phyloP scores from a whole-genome alignment of 306 rosid genomes.

The Sphenostylis stenocarpa region DNA sequence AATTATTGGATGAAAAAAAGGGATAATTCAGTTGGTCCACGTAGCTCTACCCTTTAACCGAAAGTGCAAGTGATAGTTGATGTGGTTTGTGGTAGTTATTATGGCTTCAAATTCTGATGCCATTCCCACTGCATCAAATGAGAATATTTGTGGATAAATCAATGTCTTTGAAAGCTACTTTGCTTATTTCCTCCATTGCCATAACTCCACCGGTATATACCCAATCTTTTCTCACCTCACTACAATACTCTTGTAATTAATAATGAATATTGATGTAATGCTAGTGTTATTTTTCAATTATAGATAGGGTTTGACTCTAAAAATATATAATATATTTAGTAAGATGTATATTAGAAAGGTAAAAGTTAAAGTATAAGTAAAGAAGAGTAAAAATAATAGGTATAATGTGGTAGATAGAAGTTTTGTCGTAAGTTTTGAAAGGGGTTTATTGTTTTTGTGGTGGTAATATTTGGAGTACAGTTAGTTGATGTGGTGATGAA shows the following conservation, averaged over 20 bases:
- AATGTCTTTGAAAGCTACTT: background rate
- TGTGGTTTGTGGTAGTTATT: constrained; percentile 41
- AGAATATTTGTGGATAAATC: constrained; percentile 17
- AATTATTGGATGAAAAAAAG: background rate
- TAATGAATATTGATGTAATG: too few relatives aligned
- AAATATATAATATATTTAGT: too few relatives aligned
- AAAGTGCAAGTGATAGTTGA: constrained; percentile 40
- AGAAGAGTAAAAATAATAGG: too few relatives aligned
- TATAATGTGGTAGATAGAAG: too few relatives aligned
- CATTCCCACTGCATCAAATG: constrained; percentile 11
- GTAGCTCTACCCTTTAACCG: constrained; percentile 22
- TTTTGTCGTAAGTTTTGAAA: too few relatives aligned
- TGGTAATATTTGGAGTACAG: background rate
- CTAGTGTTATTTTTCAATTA: too few relatives aligned
- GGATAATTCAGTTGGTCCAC: constrained; percentile 30
- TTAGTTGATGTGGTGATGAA: background rate
- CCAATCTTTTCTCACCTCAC: too few relatives aligned
- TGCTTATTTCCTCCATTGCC: background rate
- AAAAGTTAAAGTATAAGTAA: too few relatives aligned
- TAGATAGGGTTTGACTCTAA: too few relatives aligned
- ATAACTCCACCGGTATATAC: too few relatives aligned
- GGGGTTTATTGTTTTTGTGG: background rate
- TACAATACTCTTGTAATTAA: too few relatives aligned
- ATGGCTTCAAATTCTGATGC: constrained; percentile 27
- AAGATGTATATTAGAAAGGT: too few relatives aligned